These are phyloP conservation scores for Xylariaceae sp. DNA, from an alignment of 2,329 filamentous ascomycete species.

Conservation along the genomic window DNA sequence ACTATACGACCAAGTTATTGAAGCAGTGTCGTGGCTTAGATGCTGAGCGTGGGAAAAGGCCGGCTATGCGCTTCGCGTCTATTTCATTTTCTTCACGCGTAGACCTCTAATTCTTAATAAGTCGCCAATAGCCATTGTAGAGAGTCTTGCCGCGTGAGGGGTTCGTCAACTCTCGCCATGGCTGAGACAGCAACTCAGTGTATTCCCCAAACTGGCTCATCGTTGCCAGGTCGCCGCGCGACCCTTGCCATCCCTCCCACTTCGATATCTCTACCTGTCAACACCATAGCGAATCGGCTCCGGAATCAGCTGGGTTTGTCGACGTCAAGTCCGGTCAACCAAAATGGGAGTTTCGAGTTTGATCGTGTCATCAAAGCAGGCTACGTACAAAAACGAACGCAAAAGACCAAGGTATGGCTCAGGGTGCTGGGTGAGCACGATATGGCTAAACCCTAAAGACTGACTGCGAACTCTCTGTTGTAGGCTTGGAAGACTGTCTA, in stretches of 20 bases:
- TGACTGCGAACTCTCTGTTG: slow-evolving; percentile 24
- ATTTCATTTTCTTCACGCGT: slow-evolving; percentile 13
- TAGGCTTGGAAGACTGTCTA: slow-evolving; percentile 90
- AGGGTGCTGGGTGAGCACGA: background rate
- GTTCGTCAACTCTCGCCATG: slow-evolving; percentile 25
- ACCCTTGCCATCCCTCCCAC: slow-evolving; percentile 36
- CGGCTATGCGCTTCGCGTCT: slow-evolving; percentile 7
- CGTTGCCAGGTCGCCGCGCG: slow-evolving; percentile 34
- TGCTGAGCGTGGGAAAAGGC: slow-evolving; percentile 11
- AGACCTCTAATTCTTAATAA: background rate
- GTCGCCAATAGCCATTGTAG: background rate
- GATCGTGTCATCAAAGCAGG: slow-evolving; percentile 92
- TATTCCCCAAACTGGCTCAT: slow-evolving; percentile 26
- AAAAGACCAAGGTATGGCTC: slow-evolving; percentile 84
- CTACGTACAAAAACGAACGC: slow-evolving; percentile 83
- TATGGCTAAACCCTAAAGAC: slow-evolving; percentile 14
- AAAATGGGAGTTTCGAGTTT: slow-evolving; percentile 95
- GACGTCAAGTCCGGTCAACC: slow-evolving; percentile 83
- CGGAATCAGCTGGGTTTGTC: slow-evolving; percentile 60
- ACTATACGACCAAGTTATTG: background rate
- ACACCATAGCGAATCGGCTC: slow-evolving; percentile 38
- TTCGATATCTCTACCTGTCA: slow-evolving; percentile 34
- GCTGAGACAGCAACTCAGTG: slow-evolving; percentile 36
- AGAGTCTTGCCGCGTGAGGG: background rate
- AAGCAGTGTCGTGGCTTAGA: slow-evolving; percentile 5